phyloP scores from a whole-genome alignment of 2,329 filamentous ascomycete species.

The Aspergillus ochraceus region DNA sequence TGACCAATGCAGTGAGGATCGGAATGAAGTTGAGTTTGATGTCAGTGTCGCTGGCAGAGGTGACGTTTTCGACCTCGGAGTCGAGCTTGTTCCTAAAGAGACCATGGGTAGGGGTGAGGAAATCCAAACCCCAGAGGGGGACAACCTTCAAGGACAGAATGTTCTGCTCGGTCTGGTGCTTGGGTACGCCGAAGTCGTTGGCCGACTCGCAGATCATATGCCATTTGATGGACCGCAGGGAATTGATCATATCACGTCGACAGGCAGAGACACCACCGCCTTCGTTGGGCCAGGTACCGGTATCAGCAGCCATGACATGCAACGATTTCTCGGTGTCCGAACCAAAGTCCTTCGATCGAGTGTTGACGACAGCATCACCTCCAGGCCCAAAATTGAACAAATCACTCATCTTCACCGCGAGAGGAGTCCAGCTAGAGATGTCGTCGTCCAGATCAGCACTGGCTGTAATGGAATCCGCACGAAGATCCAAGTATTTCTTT shows the following conservation, averaged over 20 bases:
- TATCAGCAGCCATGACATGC: constrained; percentile 55
- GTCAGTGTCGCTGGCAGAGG: constrained; percentile 47
- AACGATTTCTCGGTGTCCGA: constrained; percentile 50
- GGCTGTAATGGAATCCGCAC: constrained; percentile 53
- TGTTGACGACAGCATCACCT: constrained; percentile 55
- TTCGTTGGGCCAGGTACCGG: constrained; percentile 54
- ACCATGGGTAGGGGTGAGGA: constrained; percentile 54
- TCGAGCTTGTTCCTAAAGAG: constrained; percentile 56
- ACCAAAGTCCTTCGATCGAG: constrained; percentile 49
- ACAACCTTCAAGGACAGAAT: constrained; percentile 56
- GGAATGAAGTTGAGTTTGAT: constrained; percentile 57
- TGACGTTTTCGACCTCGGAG: constrained; percentile 51
- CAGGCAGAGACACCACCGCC: constrained; percentile 58
- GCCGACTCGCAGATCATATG: constrained; percentile 57
- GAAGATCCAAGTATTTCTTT: constrained; percentile 44
- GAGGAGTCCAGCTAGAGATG: constrained; percentile 54
- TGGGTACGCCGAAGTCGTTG: constrained; percentile 56
- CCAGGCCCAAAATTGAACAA: constrained; percentile 54
- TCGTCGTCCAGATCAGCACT: constrained; percentile 53
- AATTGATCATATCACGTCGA: constrained; percentile 56
- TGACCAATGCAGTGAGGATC: constrained; percentile 51
- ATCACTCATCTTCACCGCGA: constrained; percentile 54
- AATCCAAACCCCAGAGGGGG: constrained; percentile 57
- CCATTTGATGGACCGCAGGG: constrained; percentile 54
- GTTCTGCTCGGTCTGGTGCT: constrained; percentile 57